phyloP scores from a whole-genome alignment of 768 basidiomycete species.

The Holtermannia corniformis region DNA sequence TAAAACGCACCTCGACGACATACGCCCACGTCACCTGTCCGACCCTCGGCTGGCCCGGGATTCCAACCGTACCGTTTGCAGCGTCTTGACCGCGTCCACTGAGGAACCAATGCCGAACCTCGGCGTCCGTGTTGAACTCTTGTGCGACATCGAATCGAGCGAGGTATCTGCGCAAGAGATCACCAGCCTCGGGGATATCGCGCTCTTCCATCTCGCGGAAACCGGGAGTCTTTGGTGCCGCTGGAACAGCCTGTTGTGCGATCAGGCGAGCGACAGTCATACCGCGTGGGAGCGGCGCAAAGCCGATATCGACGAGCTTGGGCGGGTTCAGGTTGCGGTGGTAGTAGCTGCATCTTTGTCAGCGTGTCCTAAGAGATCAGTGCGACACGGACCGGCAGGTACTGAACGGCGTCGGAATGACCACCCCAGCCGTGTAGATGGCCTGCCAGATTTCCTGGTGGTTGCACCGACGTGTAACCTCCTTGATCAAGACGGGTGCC shows the following conservation, averaged over 20 bases:
- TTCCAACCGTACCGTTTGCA: constrained; percentile 38
- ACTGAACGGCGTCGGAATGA: constrained; percentile 86
- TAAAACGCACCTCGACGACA: constrained; percentile 72
- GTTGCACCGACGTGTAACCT: constrained; percentile 86
- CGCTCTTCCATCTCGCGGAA: constrained; percentile 78
- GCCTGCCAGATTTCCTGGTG: constrained; percentile 89
- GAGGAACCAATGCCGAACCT: constrained; percentile 76
- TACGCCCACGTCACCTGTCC: constrained; percentile 93
- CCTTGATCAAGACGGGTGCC: constrained; percentile 92
- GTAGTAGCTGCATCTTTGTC: constrained; percentile 57
- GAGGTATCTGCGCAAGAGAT: constrained; percentile 69
- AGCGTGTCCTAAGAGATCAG: constrained; percentile 1
- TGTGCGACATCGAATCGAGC: constrained; percentile 74
- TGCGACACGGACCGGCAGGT: constrained; percentile 56
- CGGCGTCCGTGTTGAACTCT: constrained; percentile 56
- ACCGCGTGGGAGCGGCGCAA: constrained; percentile 74
- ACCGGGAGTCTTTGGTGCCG: constrained; percentile 45
- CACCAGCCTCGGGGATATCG: constrained; percentile 62
- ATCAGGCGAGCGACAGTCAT: constrained; percentile 90
- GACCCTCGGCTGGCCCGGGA: constrained; percentile 47
- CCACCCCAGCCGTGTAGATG: constrained; percentile 88
- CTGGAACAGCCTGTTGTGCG: constrained; percentile 58
- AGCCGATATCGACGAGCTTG: constrained; percentile 82
- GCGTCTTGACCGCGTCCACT: constrained; percentile 62
- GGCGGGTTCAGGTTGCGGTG: constrained; percentile 85